A percentile compares a stretch with the other conserved stretches of the same genome.
Conservation (phyloP, 257 asterid genomes). For the Solanum appendiculatum region DNA sequence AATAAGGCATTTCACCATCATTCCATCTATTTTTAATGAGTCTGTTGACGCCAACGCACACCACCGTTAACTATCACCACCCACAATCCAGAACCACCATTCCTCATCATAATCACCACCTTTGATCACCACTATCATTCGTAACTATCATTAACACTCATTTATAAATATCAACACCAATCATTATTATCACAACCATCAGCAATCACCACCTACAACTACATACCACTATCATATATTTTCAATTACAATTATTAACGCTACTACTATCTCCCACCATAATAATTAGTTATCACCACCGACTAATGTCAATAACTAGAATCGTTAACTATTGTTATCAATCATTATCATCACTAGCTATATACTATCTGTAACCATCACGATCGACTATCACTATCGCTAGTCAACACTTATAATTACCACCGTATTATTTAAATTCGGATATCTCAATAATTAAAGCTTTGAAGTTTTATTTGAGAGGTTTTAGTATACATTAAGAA, state of each 20-base stretch:
- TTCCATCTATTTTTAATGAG: background rate
- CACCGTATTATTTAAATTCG: background rate
- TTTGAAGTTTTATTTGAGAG: background rate
- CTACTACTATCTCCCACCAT: background rate
- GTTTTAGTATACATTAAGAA: background rate
- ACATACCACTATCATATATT: background rate
- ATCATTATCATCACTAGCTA: background rate
- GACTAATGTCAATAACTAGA: background rate
- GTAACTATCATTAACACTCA: background rate
- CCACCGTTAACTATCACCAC: background rate
- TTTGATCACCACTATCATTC: background rate
- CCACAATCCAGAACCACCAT: background rate
- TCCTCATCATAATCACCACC: background rate
- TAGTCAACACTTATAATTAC: background rate
- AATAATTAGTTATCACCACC: background rate
- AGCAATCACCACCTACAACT: background rate
- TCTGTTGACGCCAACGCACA: background rate
- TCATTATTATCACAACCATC: background rate
- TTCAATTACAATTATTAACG: background rate
- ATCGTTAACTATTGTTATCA: background rate
- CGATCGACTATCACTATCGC: background rate
- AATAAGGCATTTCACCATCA: background rate
- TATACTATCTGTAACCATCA: background rate
- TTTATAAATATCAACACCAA: background rate
- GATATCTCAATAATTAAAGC: background rate